These are phyloP conservation scores for Globisporangium parvum DNA, from an alignment of 352 stramenopile genomes.

Conservation along the genomic window DNA sequence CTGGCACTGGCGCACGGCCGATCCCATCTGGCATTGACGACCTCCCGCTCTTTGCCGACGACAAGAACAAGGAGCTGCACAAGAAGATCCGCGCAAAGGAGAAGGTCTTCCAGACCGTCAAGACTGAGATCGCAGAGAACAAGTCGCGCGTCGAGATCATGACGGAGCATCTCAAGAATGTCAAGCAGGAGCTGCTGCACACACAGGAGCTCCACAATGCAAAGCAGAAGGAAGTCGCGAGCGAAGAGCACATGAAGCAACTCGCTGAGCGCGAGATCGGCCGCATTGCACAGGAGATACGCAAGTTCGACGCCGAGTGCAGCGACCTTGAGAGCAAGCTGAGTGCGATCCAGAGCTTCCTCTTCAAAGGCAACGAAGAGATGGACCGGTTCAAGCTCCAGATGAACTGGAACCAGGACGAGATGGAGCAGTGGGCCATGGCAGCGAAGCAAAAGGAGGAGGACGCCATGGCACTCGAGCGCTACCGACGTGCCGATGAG, in stretches of 20 bases:
- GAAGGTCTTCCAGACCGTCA: conserved; percentile 51
- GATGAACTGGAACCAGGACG: conserved; percentile 98
- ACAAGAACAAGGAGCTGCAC: conserved; percentile 83
- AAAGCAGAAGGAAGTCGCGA: conserved; percentile 91
- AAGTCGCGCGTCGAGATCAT: conserved; percentile 91
- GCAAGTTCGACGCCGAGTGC: conserved; percentile 65
- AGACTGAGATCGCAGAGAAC: conserved; percentile 73
- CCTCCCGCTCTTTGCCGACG: conserved; percentile 84
- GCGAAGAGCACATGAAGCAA: conserved; percentile 92
- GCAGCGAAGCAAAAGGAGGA: conserved; percentile 95
- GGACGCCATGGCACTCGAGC: conserved; percentile 90
- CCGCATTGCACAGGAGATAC: conserved; percentile 68
- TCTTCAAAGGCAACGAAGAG: conserved; percentile 91
- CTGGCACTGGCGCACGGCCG: conserved; percentile 13
- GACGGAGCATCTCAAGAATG: conserved; percentile 94
- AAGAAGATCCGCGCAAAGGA: conserved; percentile 77
- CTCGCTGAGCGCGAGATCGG: conserved; percentile 89
- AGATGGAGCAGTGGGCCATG: conserved; percentile 96
- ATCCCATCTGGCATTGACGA: conserved; percentile 82
- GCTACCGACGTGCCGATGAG: conserved; percentile 92
- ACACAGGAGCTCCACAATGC: conserved; percentile 90
- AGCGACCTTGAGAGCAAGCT: conserved; percentile 82
- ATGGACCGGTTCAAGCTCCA: conserved; percentile 95
- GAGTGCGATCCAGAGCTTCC: conserved; percentile 84
- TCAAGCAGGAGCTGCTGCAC: conserved; percentile 93